Conservation (phyloP, 495 filamentous ascomycete genomes). For the Oleoguttula mirabilis region DNA sequence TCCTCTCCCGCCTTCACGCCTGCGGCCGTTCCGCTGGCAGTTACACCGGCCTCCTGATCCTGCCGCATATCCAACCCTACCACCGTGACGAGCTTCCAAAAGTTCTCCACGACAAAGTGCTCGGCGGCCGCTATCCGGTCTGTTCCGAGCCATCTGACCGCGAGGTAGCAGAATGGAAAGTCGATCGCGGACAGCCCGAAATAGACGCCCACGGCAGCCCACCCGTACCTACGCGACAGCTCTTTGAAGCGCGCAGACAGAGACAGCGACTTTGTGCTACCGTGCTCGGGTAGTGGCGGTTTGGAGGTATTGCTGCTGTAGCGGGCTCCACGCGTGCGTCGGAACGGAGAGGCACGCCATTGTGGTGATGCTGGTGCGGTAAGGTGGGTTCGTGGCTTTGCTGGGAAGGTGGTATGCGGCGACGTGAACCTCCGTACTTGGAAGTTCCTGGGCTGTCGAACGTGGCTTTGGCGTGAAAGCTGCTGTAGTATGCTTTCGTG, state of each 20-base stretch:
- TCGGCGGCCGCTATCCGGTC: constrained; percentile 66
- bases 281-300: too few species aligned
- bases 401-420: too few species aligned
- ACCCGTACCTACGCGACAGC: constrained; percentile 88
- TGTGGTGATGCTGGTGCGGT: too few species aligned
- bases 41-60: constrained; percentile 1
- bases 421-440: too few species aligned
- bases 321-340: neutral
- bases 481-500: too few species aligned
- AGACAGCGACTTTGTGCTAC: too few species aligned
- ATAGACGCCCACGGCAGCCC: constrained; percentile 88
- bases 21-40: too few species aligned
- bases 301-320: neutral
- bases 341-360: neutral
- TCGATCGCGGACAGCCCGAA: constrained; percentile 69
- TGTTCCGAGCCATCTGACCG: constrained; percentile 68
- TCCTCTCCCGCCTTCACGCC: neutral
- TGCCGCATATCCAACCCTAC: constrained; percentile 28
- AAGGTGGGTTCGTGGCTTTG: too few species aligned
- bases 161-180: constrained; percentile 88
- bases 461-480: too few species aligned
- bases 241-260: constrained; percentile 58
- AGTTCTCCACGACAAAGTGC: constrained; percentile 29
- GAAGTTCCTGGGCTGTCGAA: too few species aligned
- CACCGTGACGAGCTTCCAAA: constrained; percentile 39